Evolutionary conservation across 176 grass and related monocot genomes (phyloP).

Genomic region (Alopecurus myosuroides): DNA sequence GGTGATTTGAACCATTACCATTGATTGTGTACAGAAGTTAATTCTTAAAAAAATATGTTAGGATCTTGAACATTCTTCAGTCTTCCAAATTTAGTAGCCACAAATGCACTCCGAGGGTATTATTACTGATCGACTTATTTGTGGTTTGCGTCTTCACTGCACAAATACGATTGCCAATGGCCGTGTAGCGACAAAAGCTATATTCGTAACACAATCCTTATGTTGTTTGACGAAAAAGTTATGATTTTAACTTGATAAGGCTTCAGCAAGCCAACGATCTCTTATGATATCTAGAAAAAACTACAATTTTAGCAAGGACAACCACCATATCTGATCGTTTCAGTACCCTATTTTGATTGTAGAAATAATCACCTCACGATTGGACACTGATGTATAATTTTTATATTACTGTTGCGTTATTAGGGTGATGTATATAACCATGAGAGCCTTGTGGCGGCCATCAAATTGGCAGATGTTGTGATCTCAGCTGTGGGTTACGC

Average conservation of each 20-base stretch:
- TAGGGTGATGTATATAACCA: conserved; percentile 72
- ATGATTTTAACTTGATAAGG: background rate
- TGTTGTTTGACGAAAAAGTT: background rate
- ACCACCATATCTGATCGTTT: background rate
- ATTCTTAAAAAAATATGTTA: background rate
- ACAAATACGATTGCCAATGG: background rate
- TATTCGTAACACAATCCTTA: background rate
- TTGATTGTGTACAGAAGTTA: background rate
- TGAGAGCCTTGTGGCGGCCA: conserved; percentile 48
- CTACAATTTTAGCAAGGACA: background rate
- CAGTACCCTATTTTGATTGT: background rate
- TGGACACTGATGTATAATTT: background rate
- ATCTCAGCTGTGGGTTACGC: conserved; percentile 54
- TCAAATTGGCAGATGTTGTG: conserved; percentile 51
- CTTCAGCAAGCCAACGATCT: background rate
- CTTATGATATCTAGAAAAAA: background rate
- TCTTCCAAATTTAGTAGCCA: background rate
- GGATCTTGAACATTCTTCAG: background rate
- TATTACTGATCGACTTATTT: background rate
- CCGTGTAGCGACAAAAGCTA: background rate
- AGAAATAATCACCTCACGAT: background rate
- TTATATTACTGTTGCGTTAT: background rate
- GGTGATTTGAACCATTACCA: background rate
- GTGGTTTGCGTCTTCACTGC: background rate
- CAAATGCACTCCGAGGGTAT: background rate